Evolutionary conservation across 2,329 filamentous ascomycete genomes (phyloP), one percentile per base, ranked within the genome.

Genomic region (Rosellinia necatrix): DNA sequence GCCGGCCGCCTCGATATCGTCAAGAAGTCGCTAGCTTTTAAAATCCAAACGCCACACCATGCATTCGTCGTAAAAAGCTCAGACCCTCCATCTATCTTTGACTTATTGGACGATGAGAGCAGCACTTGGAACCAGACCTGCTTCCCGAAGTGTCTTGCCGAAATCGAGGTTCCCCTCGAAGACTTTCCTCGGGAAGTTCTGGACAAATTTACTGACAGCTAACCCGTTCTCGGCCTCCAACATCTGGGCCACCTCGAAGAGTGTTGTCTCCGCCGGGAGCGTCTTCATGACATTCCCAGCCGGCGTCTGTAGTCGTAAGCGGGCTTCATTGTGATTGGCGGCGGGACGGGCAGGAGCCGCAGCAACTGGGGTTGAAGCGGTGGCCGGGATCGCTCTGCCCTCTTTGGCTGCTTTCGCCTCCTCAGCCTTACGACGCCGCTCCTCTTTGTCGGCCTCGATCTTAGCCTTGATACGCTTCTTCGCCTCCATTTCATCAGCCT

Each of bases 361-460:
- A 10, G 81, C 72, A 5, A 74, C 75, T 21, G 82, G 75, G 3
- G 79, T 73, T 0, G 71, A 58, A 5, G 68, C 55, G 0, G 69
- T 64, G 1, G 67, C 68, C n/a, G 71, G 66, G 7, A 70, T 64
- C 17, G 82, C 76, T 50, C 84, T 80, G n/a, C 93, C 92, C 64
- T 92, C 90, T n/a, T 93, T 84, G 52, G 85, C 84, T 0, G 92
- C 92, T 76, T 93, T 96, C 66, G 91, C 90, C 54, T 85, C 80
- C 68, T 96, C 94, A 3, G 91, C 88, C 72, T 94, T 96, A 62
- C 88, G 82, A 62, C 90, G 87, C 50, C 94, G 86, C 68, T 93
- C 92, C 65, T 91, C 89, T 79, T 96, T 97, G 77, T 97, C 92
- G 12, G 90, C 92, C 65, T 94, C 92, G 62, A 99, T 96, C 81